Evolutionary conservation across 2,329 filamentous ascomycete genomes (phyloP).

Genomic region (Volutella citrinella): DNA sequence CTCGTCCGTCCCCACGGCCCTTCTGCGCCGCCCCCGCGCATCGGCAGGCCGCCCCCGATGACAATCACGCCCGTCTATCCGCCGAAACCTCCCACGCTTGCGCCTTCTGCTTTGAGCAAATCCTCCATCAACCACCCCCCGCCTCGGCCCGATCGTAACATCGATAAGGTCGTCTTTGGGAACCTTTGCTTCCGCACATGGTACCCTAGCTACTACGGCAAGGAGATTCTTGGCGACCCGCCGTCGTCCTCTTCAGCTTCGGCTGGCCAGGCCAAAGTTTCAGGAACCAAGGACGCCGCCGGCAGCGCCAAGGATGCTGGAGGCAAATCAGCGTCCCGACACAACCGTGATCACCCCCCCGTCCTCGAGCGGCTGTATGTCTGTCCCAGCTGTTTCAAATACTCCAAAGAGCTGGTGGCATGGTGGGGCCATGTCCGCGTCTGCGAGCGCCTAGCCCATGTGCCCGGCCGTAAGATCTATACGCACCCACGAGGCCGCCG

Average conservation of each 20-base stretch:
- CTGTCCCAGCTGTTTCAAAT: slow-evolving; percentile 93
- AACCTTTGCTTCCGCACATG: slow-evolving; percentile 82
- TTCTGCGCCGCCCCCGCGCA: slow-evolving; percentile 28
- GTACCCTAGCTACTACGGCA: slow-evolving; percentile 90
- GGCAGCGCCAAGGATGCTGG: slow-evolving; percentile 23
- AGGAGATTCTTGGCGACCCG: slow-evolving; percentile 60
- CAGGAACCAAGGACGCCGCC: slow-evolving; percentile 26
- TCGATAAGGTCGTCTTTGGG: slow-evolving; percentile 83
- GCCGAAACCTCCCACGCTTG: slow-evolving; percentile 30
- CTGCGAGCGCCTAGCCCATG: slow-evolving; percentile 49
- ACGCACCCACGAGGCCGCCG: slow-evolving; percentile 49
- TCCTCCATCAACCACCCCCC: slow-evolving; percentile 30
- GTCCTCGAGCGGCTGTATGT: slow-evolving; percentile 74
- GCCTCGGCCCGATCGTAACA: slow-evolving; percentile 64
- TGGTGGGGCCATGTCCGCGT: slow-evolving; percentile 57
- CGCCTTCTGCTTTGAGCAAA: too few relatives aligned
- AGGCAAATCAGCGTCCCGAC: slow-evolving; percentile 28
- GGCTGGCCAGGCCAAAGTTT: neutral
- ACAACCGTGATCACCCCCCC: slow-evolving; percentile 34
- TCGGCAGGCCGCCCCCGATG: slow-evolving; percentile 17
- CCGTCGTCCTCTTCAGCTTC: slow-evolving; percentile 21
- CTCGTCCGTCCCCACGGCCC: slow-evolving; percentile 34
- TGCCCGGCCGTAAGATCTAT: slow-evolving; percentile 75
- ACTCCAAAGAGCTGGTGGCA: slow-evolving; percentile 62
- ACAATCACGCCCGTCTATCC: slow-evolving; percentile 32